Conservation (phyloP, 2,329 filamentous ascomycete species). For the Arachnopeziza araneosa region DNA sequence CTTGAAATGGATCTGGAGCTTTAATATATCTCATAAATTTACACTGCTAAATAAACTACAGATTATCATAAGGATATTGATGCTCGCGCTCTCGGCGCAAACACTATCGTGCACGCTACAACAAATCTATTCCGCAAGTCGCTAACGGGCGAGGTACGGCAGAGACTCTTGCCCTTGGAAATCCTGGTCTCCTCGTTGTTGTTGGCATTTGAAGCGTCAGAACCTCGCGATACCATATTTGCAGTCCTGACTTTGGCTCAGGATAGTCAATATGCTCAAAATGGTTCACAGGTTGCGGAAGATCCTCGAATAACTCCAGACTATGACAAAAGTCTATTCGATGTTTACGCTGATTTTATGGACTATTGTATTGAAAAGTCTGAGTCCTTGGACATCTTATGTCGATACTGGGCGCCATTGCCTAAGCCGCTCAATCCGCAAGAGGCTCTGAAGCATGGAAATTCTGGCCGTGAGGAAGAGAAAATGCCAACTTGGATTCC, state of each 20-base stretch:
- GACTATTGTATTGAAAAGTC: slow-evolving; percentile 22
- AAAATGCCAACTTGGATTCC: slow-evolving; percentile 17
- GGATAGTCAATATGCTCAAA: slow-evolving; percentile 7
- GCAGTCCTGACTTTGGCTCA: slow-evolving; percentile 18
- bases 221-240: slow-evolving; percentile 19
- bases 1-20: too few relatives aligned
- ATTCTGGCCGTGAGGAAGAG: not conserved
- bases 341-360: slow-evolving; percentile 22
- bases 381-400: slow-evolving; percentile 19
- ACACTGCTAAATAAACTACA: too few relatives aligned
- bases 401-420: slow-evolving; percentile 18
- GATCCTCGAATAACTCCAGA: slow-evolving; percentile 14
- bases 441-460: not conserved
- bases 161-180: slow-evolving; percentile 17
- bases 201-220: slow-evolving; percentile 17
- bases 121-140: slow-evolving; percentile 16
- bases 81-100: slow-evolving; percentile 16
- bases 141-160: slow-evolving; percentile 6
- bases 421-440: not conserved
- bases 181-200: slow-evolving; percentile 16
- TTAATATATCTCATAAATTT: too few relatives aligned
- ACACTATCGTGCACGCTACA: slow-evolving; percentile 13
- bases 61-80: slow-evolving; percentile 5
- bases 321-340: slow-evolving; percentile 15
- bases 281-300: not conserved